phyloP scores from a whole-genome alignment of 257 asterid species.

The Ehretia macrophylla region DNA sequence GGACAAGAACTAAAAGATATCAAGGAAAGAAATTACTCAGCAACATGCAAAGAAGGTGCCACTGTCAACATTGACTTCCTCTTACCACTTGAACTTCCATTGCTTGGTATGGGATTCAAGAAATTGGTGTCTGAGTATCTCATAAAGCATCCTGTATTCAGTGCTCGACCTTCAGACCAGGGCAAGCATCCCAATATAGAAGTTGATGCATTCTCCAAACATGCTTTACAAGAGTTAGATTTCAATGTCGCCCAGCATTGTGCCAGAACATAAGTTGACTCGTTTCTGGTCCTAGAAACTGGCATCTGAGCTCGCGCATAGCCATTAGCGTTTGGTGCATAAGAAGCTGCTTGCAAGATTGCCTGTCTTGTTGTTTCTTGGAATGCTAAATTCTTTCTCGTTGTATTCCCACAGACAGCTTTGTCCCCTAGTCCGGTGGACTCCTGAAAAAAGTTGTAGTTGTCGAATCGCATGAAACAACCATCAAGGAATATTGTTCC shows the following conservation, averaged over 20 bases:
- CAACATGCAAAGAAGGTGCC: not conserved
- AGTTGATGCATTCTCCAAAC: conserved; percentile 50
- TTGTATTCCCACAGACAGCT: conserved; percentile 18
- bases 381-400: conserved; percentile 12
- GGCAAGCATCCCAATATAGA: conserved; percentile 54
- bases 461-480: conserved; percentile 17
- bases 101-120: conserved; percentile 42
- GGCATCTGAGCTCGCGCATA: conserved; percentile 9
- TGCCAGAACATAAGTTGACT: conserved; percentile 45
- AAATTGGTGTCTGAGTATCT: conserved; percentile 59
- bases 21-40: no score
- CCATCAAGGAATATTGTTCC: conserved; percentile 23
- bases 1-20: no score
- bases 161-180: conserved; percentile 54
- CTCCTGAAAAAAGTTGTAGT: conserved; percentile 16
- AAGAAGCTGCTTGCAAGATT: conserved; percentile 4
- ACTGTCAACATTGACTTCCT: no score
- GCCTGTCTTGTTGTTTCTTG: conserved; percentile 8
- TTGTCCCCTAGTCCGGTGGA: conserved; percentile 14
- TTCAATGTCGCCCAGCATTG: conserved; percentile 61
- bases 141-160: conserved; percentile 67
- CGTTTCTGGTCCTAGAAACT: not conserved
- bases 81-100: conserved; percentile 21
- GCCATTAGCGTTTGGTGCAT: conserved; percentile 6
- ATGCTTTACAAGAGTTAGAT: conserved; percentile 38